Evolutionary conservation across 1,284 basidiomycete genomes (phyloP).

Genomic region (Austroboletus novae-zelandiae): DNA sequence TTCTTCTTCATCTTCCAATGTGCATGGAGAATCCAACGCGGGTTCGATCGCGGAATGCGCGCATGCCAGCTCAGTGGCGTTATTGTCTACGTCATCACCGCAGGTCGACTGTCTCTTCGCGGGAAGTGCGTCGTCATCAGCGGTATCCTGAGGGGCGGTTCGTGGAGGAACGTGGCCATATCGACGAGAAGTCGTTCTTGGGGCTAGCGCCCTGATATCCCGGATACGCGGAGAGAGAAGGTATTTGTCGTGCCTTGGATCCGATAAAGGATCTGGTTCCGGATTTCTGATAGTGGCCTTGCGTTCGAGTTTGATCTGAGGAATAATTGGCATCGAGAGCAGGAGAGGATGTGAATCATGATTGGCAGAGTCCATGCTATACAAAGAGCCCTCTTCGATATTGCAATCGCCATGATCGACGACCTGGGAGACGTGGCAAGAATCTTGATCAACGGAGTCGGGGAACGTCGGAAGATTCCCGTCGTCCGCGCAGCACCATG

Average conservation of each 20-base stretch:
- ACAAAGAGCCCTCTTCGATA: slow-evolving; percentile 22
- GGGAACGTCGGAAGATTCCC: not conserved
- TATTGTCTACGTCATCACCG: not conserved
- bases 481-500: not conserved
- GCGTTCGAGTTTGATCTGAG: slow-evolving; percentile 26
- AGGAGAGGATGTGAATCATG: slow-evolving; percentile 22
- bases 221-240: slow-evolving; percentile 21
- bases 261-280: not conserved
- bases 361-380: slow-evolving; percentile 28
- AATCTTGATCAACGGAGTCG: not conserved
- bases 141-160: not conserved
- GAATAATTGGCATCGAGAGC: slow-evolving; percentile 31
- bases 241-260: not conserved
- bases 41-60: slow-evolving; percentile 17
- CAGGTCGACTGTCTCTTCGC: not conserved
- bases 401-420: not conserved
- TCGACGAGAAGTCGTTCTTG: slow-evolving; percentile 19
- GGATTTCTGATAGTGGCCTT: slow-evolving; percentile 26
- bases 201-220: slow-evolving; percentile 10
- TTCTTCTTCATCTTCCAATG: slow-evolving; percentile 9
- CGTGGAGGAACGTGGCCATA: slow-evolving; percentile 10
- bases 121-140: not conserved
- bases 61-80: not conserved
- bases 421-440: not conserved
- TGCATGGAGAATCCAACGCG: not conserved